Evolutionary conservation across 495 filamentous ascomycete genomes (phyloP), one percentile per base, ranked within the genome.

Genomic region (Penicillium angulare): DNA sequence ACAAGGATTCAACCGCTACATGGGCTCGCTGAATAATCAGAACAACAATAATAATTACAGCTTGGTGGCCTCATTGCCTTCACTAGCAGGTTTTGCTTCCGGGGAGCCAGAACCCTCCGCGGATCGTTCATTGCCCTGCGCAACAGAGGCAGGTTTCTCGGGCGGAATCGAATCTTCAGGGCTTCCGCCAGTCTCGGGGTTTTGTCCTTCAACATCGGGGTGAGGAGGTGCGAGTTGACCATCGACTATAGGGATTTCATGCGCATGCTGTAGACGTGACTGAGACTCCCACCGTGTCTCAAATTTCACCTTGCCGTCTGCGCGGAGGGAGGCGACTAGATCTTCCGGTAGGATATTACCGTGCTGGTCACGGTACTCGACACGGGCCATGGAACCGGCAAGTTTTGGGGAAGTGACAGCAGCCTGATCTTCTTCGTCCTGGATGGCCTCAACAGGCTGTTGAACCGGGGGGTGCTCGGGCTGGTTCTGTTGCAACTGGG

Each of bases 361-460:
- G 54, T 95, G 75, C 64, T 97, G 89, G 64, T 98, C 93, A 35
- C 93, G 85, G 69, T 95, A 98, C 70, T 98, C 93, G 51, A 97
- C 77, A 51, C 86, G 86, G 63, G 96, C 90, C 65, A 96, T 87
- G 22, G 79, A 79, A 36, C 79, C 80, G 34, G 89, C 43, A 35
- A 90, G 60, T 43, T 77, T 75, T 46, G 82, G 79, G 18, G 77
- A 72, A 15, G 79, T 81, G 21, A 80, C 72, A 10, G 74, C 63
- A 13, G 74, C 69, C 45, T 58, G 59, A 39, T 54, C 50, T 26
- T 26, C 22, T 29, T 44, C 23, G 23, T 38, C 34, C 8, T 31
- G 21, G 21, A 7, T 2, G 5, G 21, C 12, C n/a, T 15, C 7
- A 6, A 18, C 24, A 0, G 41, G 41, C 5, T 44, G n/a, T 44